Percentiles rank a stretch among this genome's conserved stretches.
These are phyloP conservation scores for Dichotomopilus funicola DNA, from an alignment of 2,329 filamentous ascomycete species.

Conservation along the genomic window DNA sequence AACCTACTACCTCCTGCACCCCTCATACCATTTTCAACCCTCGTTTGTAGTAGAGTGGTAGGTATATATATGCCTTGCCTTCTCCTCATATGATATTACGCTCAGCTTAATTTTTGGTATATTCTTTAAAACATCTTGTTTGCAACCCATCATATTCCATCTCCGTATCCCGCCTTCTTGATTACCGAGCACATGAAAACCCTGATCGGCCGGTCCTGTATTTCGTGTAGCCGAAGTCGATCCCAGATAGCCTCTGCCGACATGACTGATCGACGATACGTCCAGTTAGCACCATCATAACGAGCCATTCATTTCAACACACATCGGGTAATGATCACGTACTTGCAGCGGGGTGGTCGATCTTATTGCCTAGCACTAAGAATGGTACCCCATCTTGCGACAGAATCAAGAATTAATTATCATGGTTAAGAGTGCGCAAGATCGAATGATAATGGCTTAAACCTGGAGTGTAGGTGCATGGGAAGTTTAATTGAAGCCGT, in stretches of 20 bases:
- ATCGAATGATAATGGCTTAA: too few species aligned
- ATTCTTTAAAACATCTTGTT: not conserved
- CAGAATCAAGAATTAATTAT: too few species aligned
- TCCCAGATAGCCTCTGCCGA: not conserved
- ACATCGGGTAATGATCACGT: not conserved
- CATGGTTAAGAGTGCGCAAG: too few species aligned
- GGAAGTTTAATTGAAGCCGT: too few species aligned
- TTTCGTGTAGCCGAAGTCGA: not conserved
- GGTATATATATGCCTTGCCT: too few species aligned
- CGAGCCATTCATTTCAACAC: not conserved
- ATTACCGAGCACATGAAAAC: not conserved
- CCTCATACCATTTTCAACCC: too few species aligned
- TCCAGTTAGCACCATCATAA: not conserved
- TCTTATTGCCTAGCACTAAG: not conserved
- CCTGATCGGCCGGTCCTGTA: not conserved
- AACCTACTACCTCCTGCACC: too few species aligned
- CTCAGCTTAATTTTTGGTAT: too few species aligned
- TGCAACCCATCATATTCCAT: not conserved
- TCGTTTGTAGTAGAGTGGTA: too few species aligned
- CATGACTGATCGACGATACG: not conserved
- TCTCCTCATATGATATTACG: too few species aligned
- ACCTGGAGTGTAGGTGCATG: too few species aligned
- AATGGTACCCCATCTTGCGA: not conserved
- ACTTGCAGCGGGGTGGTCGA: not conserved
- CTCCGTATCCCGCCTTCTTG: not conserved